Conservation (phyloP, 257 asterid species). For the Solanum virginianum region DNA sequence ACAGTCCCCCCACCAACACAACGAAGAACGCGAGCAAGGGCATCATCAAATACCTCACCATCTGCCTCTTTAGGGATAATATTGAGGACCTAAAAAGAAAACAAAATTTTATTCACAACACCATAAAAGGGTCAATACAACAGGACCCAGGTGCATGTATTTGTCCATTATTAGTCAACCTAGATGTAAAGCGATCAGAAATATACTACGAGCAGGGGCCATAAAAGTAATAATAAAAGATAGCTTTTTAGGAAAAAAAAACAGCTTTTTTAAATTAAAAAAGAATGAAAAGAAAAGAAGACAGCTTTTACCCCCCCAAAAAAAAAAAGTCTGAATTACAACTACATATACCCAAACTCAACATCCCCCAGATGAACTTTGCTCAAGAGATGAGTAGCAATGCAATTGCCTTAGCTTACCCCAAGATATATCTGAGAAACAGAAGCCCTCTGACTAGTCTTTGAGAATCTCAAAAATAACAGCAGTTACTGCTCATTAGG, state of each 20-base stretch:
- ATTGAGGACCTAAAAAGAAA: conserved; percentile 36
- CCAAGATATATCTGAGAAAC: background rate
- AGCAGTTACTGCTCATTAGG: background rate
- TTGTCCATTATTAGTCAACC: background rate
- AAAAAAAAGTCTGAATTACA: background rate
- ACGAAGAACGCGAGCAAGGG: conserved; percentile 40
- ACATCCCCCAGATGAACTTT: background rate
- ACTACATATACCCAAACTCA: background rate
- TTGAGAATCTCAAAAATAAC: background rate
- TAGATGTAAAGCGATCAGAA: background rate
- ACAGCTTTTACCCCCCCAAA: background rate
- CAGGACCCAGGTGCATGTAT: background rate
- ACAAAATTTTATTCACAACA: background rate
- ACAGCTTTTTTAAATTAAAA: too few species aligned
- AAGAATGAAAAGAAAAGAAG: too few species aligned
- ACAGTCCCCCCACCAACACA: conserved; percentile 55
- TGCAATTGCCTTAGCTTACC: background rate
- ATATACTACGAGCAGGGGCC: background rate
- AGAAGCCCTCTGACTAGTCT: background rate
- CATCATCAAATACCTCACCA: conserved; percentile 72
- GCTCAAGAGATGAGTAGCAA: background rate
- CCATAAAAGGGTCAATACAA: background rate
- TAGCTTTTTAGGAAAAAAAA: background rate
- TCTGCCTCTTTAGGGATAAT: conserved; percentile 58
- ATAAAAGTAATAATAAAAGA: background rate